Base-by-base conservation (phyloP, 371 early-diverging fungal genomes). In the Ordospora colligata region DNA sequence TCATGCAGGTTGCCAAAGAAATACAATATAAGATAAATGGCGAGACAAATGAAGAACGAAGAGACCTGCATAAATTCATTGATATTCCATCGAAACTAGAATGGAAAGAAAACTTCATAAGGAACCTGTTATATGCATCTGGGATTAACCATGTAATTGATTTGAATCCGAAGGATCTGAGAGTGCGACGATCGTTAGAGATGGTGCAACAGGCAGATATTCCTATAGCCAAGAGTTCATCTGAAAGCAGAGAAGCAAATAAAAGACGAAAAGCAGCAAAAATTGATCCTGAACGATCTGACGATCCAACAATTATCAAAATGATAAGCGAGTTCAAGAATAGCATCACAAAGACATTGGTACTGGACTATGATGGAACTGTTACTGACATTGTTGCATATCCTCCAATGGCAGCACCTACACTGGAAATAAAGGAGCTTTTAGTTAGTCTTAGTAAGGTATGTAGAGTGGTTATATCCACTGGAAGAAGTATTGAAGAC, bases 301-400 rank as follows among this genome's bases (percentile, higher is more conserved):
- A 40, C 11, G 46, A 66, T 44, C 6, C 14, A 21, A 19, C 21
- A 23, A 46, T 19, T 67, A 67, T 40, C 21, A 50, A 25, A n/a
- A 68, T 76, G 23, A 62, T 54, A 23, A 23, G 22, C 17, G 52
- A 46, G 2, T 69, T 68, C 45, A 32, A 58, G 52, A 58, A 66
- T 1, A 67, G 70, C n/a, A 52, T 58, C 4, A 43, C 27, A 6
- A 68, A 70, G 46, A 47, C 67, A 1, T 49, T 82, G 22, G 19
- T 85, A 22, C 64, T 83, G 43, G 85, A 85, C 53, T 85, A 85
- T 63, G 85, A 85, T 76, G 85, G 85, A 7, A 85, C 85, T 25
- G 58, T 85, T 14, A 69, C 72, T 46, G 69, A 74, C 8, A 78
- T 85, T 45, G 66, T 52, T 21, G 25, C 47, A 1, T 69, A 73